Conservation (phyloP, 1,139 yeast genomes). For the Kurtzmaniella quercitrusa region DNA sequence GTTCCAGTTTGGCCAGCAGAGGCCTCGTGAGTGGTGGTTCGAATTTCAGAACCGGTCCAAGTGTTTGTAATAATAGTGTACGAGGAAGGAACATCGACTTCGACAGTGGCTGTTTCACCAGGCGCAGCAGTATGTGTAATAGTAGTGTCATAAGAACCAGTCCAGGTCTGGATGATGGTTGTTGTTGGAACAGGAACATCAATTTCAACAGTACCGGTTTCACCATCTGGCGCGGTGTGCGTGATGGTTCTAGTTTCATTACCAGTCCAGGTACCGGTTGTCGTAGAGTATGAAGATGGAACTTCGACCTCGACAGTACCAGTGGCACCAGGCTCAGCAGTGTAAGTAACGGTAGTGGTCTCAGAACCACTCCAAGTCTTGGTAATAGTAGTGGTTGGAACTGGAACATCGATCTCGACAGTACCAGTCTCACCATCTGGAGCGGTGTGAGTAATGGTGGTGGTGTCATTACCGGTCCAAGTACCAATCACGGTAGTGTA, state of each 20-base stretch:
- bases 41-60: constrained; percentile 3
- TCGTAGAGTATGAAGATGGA: constrained; percentile 11
- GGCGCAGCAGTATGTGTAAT: constrained; percentile 8
- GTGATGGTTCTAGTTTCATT: constrained; percentile 6
- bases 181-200: constrained; percentile 10
- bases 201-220: constrained; percentile 15
- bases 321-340: constrained; percentile 2
- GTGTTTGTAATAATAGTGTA: constrained; percentile 2
- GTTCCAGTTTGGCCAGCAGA: constrained; percentile 7
- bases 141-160: constrained; percentile 10
- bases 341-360: constrained; percentile 5
- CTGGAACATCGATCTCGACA: constrained; percentile 13
- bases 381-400: constrained; percentile 1
- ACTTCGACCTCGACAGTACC: constrained; percentile 9
- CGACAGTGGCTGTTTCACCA: constrained; percentile 11
- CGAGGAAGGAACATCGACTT: constrained; percentile 12
- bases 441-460: constrained; percentile 9
- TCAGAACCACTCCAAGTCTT: constrained; percentile 5
- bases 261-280: constrained; percentile 11
- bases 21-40: constrained; percentile 4
- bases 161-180: constrained; percentile 9
- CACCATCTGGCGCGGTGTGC: constrained; percentile 7
- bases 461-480: constrained; percentile 11
- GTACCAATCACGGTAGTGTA: constrained; percentile 13
- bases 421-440: constrained; percentile 10